Base-by-base conservation (phyloP, 306 rosid genomes). In the Acacia acuminata region DNA sequence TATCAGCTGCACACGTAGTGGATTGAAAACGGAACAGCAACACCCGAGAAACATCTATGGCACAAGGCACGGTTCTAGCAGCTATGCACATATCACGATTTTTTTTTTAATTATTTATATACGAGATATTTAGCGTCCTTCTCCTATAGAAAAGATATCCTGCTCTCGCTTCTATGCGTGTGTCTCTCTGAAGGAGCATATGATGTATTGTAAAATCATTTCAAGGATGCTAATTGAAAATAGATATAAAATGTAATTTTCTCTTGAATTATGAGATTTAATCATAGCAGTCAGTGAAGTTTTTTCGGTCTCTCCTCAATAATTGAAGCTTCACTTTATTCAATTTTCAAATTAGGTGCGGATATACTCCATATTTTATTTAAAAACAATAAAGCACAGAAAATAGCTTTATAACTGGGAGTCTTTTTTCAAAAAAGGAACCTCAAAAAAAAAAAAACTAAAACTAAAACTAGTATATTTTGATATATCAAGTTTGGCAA, bases 61-160 rank as follows among this genome's bases (percentile, higher is more conserved):
- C 79, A 56, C 51, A 71, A 73, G 83, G 82, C 81, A 66, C 65
- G 72, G 69, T 42, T 84, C 84, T 30, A 44, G 74, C 85, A 74
- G 75, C 69, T 82, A 78, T 32, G 25, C 47, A 74, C 67, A 15
- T 60, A 19, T 38, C 32, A 44, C 63, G 71, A 69, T 38, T 38
- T 6, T 81, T 83, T 77, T 70, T 75, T 47, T 3, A 2, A 30
- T 65, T 65, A 19, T 19, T 38, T 20, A 12, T 7, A 64, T 51
- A 24, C 17, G 77, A 82, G 84, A 82, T 77, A 65, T 25, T 67
- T 67, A 70, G 20, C 77, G 68, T 43, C 78, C 79, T 68, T 64
- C 34, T 60, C 27, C 63, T 30, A 58, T 71, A 73, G 36, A 50
- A 50, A 73, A 10, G 65, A 76, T 76, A 82, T 24, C 43, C 47